Conservation (phyloP, 768 basidiomycete genomes). For the Tricholoma bakamatsutake region DNA sequence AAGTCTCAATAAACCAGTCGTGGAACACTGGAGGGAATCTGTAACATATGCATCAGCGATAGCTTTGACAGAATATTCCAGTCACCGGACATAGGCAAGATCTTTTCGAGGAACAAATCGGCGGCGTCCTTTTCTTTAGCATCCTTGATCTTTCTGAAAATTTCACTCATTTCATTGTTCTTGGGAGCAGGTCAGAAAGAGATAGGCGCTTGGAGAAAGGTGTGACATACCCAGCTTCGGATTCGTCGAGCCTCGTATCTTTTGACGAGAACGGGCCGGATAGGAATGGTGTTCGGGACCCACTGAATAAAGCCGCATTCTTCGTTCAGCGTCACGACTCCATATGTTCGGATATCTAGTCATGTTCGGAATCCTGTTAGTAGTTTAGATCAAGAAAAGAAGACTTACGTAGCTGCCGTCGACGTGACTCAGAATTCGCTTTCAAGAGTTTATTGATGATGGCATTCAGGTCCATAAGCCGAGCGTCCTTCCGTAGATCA, state of each 20-base stretch:
- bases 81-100: slow-evolving; percentile 51
- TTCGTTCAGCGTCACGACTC: slow-evolving; percentile 97
- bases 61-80: not conserved
- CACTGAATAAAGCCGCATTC: slow-evolving; percentile 98
- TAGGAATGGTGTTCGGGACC: slow-evolving; percentile 88
- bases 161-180: slow-evolving; percentile 38
- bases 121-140: slow-evolving; percentile 43
- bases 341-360: slow-evolving; percentile 93
- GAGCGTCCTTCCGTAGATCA: slow-evolving; percentile 93
- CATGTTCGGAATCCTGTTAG: not conserved
- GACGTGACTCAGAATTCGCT: slow-evolving; percentile 87
- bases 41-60: not conserved
- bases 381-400: not conserved
- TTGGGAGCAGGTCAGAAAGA: slow-evolving; percentile 16
- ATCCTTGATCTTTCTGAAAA: slow-evolving; percentile 48
- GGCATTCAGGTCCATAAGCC: slow-evolving; percentile 96
- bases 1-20: slow-evolving; percentile 96
- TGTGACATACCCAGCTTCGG: slow-evolving; percentile 33
- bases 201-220: not conserved
- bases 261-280: slow-evolving; percentile 70
- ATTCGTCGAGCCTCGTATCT: slow-evolving; percentile 50
- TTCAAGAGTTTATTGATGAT: slow-evolving; percentile 97
- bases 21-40: slow-evolving; percentile 87
- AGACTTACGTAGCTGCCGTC: slow-evolving; percentile 79
- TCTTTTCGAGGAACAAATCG: slow-evolving; percentile 42